Conservation (phyloP, 257 asterid species). For the Orobanche coerulescens region DNA sequence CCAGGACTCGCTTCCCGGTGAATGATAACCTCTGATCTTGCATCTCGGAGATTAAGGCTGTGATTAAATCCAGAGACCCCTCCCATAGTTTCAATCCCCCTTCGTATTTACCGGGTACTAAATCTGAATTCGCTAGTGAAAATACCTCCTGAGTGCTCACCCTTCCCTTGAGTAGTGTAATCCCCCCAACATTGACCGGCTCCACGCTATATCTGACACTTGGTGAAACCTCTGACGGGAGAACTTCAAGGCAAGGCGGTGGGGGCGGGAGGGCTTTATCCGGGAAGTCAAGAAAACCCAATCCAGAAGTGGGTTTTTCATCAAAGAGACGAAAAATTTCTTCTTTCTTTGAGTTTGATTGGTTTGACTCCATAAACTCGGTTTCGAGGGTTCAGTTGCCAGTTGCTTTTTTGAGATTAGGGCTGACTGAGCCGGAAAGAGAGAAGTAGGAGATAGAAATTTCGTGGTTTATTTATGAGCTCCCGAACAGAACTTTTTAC, state of each 20-base stretch:
- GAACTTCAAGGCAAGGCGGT: conserved; percentile 76
- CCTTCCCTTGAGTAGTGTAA: conserved; percentile 84
- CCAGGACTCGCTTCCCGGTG: conserved; percentile 69
- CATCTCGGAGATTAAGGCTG: conserved; percentile 52
- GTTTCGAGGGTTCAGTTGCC: no score
- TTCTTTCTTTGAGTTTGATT: conserved; percentile 29
- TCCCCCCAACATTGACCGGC: conserved; percentile 60
- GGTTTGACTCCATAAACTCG: conserved; percentile 41
- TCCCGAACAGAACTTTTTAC: no score
- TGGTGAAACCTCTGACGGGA: conserved; percentile 51
- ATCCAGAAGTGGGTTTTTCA: conserved; percentile 40
- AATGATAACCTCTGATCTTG: conserved; percentile 48
- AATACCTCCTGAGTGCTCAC: conserved; percentile 87
- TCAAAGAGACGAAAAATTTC: conserved; percentile 48
- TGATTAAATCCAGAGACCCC: conserved; percentile 75
- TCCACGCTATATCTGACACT: conserved; percentile 44
- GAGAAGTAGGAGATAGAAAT: no score
- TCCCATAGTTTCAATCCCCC: conserved; percentile 98
- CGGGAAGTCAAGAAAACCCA: conserved; percentile 44
- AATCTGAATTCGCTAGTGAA: conserved; percentile 71
- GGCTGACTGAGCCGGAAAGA: no score
- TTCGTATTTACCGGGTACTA: conserved; percentile 95
- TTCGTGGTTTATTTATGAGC: no score
- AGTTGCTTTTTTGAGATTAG: no score
- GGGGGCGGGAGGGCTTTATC: conserved; percentile 52